phyloP scores from a whole-genome alignment of 352 stramenopile species.

The Plasmopara halstedii region DNA sequence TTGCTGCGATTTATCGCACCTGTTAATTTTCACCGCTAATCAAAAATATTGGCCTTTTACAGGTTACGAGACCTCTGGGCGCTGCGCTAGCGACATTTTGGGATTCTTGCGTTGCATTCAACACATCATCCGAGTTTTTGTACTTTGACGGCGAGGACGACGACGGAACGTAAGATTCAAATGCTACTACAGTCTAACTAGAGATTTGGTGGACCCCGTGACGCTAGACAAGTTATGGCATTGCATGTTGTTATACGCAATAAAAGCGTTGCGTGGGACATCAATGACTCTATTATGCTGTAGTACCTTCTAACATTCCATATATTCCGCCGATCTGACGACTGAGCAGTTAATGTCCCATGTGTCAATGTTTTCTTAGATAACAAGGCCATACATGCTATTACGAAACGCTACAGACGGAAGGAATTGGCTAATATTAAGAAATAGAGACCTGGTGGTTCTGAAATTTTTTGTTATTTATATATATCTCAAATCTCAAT shows the following conservation, averaged over 20 bases:
- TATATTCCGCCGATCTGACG: constrained; percentile 37
- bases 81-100: constrained; percentile 38
- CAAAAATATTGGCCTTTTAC: neutral
- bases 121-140: constrained; percentile 52
- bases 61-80: constrained; percentile 46
- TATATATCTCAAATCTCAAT: neutral
- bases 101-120: constrained; percentile 49
- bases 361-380: constrained; percentile 58
- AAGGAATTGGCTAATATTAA: too few relatives aligned
- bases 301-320: neutral
- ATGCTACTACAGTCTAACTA: neutral
- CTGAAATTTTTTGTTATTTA: too few relatives aligned
- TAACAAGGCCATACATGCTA: too few relatives aligned
- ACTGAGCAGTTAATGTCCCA: constrained; percentile 77
- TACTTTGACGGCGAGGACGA: constrained; percentile 78
- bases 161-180: constrained; percentile 60
- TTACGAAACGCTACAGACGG: too few relatives aligned
- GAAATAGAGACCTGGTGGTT: too few relatives aligned
- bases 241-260: neutral
- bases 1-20: constrained; percentile 6
- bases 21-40: neutral
- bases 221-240: neutral
- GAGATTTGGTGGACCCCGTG: constrained; percentile 1
- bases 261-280: constrained; percentile 6
- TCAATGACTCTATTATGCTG: constrained; percentile 1